Percentiles rank a stretch among this genome's conserved stretches.
These are phyloP conservation scores for Candida tropicalis DNA, from an alignment of 1,139 yeast species.

Conservation along the genomic window DNA sequence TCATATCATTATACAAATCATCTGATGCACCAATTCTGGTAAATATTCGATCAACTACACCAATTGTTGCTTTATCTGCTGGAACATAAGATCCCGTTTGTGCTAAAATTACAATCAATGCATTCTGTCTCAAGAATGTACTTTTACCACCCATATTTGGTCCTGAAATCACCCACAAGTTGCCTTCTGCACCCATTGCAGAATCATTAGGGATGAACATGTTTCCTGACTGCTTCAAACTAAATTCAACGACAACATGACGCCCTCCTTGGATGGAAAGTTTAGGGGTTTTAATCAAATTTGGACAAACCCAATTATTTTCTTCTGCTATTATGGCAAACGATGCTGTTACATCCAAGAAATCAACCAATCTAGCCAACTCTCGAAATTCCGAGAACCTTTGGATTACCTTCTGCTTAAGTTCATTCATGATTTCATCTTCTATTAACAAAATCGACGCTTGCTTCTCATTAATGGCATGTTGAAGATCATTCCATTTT, in stretches of 20 bases:
- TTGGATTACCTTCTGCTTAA: constrained; percentile 42
- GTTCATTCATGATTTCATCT: constrained; percentile 39
- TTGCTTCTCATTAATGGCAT: constrained; percentile 25
- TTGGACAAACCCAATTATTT: constrained; percentile 65
- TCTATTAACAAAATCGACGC: constrained; percentile 45
- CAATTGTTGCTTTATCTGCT: constrained; percentile 69
- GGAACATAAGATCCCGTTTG: constrained; percentile 93
- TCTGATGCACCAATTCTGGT: constrained; percentile 93
- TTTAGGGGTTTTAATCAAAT: constrained; percentile 47
- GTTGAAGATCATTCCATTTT: constrained; percentile 37
- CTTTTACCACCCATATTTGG: constrained; percentile 99
- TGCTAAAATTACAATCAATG: constrained; percentile 78
- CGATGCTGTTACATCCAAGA: constrained; percentile 71
- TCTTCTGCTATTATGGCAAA: constrained; percentile 74
- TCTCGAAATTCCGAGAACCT: constrained; percentile 45
- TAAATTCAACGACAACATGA: constrained; percentile 87
- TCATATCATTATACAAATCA: constrained; percentile 80
- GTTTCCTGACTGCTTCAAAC: constrained; percentile 51
- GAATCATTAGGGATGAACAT: constrained; percentile 68
- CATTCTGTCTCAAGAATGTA: constrained; percentile 86
- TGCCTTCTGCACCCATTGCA: constrained; percentile 31
- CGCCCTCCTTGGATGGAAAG: constrained; percentile 65
- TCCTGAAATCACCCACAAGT: constrained; percentile 80
- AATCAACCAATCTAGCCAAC: constrained; percentile 55
- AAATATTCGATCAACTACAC: constrained; percentile 82